Conservation (phyloP, 1,284 basidiomycete genomes). For the Thelephora terrestris region DNA sequence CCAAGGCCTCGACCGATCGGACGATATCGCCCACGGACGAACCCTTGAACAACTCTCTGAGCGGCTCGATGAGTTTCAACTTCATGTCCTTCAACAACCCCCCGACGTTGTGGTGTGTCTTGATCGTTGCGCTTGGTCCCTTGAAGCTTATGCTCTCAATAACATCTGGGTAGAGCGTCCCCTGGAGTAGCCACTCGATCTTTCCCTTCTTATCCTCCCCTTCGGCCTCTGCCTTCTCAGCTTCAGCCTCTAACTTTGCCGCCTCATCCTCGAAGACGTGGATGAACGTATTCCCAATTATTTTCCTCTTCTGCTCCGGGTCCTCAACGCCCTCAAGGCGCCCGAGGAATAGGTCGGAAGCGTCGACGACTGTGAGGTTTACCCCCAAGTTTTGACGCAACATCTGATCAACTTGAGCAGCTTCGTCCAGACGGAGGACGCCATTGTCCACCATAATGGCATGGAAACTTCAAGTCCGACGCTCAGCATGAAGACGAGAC, state of each 20-base stretch:
- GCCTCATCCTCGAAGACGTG: slow-evolving; percentile 95
- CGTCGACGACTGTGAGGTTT: slow-evolving; percentile 93
- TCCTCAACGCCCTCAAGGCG: slow-evolving; percentile 88
- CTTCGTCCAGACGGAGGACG: slow-evolving; percentile 89
- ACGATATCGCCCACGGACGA: slow-evolving; percentile 11
- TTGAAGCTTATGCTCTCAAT: slow-evolving; percentile 99
- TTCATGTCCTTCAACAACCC: slow-evolving; percentile 98
- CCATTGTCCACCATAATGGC: slow-evolving; percentile 99
- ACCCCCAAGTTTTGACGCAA: slow-evolving; percentile 91
- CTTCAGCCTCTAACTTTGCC: slow-evolving; percentile 79
- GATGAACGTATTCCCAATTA: slow-evolving; percentile 99
- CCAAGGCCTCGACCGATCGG: not conserved
- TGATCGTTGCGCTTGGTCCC: slow-evolving; percentile 97
- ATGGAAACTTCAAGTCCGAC: slow-evolving; percentile 63
- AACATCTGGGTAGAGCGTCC: slow-evolving; percentile 99
- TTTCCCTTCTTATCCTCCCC: slow-evolving; percentile 73
- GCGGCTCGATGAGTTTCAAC: slow-evolving; percentile 95
- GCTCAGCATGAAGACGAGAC: not conserved
- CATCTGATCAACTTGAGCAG: slow-evolving; percentile 91
- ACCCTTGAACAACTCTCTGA: slow-evolving; percentile 98
- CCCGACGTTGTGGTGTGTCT: slow-evolving; percentile 99
- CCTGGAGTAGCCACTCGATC: slow-evolving; percentile 96
- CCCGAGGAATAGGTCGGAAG: slow-evolving; percentile 89
- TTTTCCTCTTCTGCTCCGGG: slow-evolving; percentile 95
- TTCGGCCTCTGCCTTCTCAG: slow-evolving; percentile 62